Conservation (phyloP, 2,329 filamentous ascomycete species). For the Diaporthe eres region DNA sequence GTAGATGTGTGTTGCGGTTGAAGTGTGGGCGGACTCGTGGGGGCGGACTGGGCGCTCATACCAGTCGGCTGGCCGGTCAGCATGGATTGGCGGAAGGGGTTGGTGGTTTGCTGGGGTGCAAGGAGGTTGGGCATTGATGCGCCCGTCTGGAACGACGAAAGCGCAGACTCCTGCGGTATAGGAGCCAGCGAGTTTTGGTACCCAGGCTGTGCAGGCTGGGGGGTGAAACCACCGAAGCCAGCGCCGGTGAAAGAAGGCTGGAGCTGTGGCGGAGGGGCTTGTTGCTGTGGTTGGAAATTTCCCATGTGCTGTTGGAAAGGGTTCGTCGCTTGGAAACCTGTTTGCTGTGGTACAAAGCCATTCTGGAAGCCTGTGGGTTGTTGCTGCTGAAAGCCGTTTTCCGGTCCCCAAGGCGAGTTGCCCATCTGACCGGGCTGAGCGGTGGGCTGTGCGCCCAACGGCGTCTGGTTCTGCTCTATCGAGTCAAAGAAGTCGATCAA, state of each 20-base stretch:
- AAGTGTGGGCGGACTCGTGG: constrained; percentile 57
- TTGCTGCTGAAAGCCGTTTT: constrained; percentile 55
- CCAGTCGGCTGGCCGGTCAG: constrained; percentile 69
- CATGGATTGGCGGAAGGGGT: constrained; percentile 96
- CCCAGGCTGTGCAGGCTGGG: constrained; percentile 71
- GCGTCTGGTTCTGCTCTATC: constrained; percentile 86
- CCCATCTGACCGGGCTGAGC: constrained; percentile 49
- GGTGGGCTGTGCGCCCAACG: constrained; percentile 67
- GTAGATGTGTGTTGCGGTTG: constrained; percentile 74
- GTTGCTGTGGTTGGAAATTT: constrained; percentile 53
- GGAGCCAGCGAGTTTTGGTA: constrained; percentile 68
- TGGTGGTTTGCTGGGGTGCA: constrained; percentile 77
- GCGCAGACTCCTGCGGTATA: constrained; percentile 69
- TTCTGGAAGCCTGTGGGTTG: constrained; percentile 60
- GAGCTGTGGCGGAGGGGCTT: constrained; percentile 52
- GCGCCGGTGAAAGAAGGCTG: constrained; percentile 74
- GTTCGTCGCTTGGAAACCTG: constrained; percentile 56
- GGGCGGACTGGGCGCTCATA: constrained; percentile 50
- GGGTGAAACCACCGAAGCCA: constrained; percentile 87
- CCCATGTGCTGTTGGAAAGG: constrained; percentile 59
- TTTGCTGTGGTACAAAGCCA: constrained; percentile 58
- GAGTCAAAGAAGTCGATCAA: constrained; percentile 96
- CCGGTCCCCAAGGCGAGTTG: constrained; percentile 41
- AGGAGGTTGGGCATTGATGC: constrained; percentile 60
- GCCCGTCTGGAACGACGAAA: constrained; percentile 64